Conservation (phyloP, 352 stramenopile species). For the Globisporangium radiosum region DNA sequence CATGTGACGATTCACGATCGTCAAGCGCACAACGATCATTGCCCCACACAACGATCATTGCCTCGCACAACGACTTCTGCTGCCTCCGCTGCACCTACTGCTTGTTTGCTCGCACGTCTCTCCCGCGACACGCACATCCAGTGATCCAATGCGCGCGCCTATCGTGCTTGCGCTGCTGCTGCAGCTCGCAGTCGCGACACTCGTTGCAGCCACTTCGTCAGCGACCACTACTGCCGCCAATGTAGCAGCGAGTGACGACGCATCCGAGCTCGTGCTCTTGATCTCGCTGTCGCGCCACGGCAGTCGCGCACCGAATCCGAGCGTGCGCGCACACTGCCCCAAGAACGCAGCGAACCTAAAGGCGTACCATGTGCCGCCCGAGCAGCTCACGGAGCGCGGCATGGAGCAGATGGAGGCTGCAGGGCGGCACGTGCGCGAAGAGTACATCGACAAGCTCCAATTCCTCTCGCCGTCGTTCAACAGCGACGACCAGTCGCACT, state of each 20-base stretch:
- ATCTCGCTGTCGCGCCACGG: conserved; percentile 69
- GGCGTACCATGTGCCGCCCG: conserved; percentile 53
- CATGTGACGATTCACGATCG: no score
- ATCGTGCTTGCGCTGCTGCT: no score
- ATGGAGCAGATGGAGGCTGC: conserved; percentile 67
- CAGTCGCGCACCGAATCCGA: conserved; percentile 62
- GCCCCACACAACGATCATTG: no score
- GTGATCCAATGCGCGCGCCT: no score
- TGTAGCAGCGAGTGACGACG: background rate
- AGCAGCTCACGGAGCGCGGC: conserved; percentile 67
- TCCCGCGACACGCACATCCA: no score
- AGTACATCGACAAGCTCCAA: conserved; percentile 57
- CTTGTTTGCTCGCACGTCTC: no score
- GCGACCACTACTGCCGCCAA: no score
- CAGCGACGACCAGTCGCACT: conserved; percentile 43
- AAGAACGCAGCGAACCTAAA: conserved; percentile 57
- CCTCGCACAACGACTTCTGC: no score
- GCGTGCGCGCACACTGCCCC: conserved; percentile 50
- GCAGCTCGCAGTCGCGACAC: no score
- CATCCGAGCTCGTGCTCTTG: conserved; percentile 56
- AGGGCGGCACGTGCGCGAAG: conserved; percentile 53
- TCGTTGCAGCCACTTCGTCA: no score
- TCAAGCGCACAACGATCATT: no score
- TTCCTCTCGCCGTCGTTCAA: conserved; percentile 70
- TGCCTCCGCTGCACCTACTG: no score